phyloP scores from a whole-genome alignment of 345 rosid species.

The Salix suchowensis region DNA sequence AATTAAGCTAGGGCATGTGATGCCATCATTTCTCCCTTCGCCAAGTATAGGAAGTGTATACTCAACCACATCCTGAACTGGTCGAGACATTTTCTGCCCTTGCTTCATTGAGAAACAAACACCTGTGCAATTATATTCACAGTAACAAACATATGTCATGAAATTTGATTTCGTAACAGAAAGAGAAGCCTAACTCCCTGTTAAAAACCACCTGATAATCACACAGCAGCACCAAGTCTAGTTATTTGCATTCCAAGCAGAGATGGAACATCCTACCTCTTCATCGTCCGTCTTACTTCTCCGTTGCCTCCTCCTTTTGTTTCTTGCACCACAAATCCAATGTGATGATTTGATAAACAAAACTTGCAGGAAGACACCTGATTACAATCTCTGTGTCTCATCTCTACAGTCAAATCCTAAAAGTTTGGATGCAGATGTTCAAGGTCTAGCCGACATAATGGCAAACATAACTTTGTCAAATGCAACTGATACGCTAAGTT shows the following conservation, averaged over 20 bases:
- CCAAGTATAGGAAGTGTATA: too few species aligned
- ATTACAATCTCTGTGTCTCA: conserved; percentile 50
- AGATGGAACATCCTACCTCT: conserved; percentile 18
- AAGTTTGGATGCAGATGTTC: conserved; percentile 26
- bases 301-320: conserved; percentile 2
- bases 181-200: neutral
- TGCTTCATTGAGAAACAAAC: neutral
- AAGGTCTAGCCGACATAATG: conserved; percentile 42
- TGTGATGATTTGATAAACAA: conserved; percentile 39
- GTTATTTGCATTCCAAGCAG: neutral
- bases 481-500: conserved; percentile 48
- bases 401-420: conserved; percentile 32
- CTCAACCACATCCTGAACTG: too few species aligned
- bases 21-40: too few species aligned
- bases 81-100: neutral
- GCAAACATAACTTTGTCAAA: conserved; percentile 43
- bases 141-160: neutral
- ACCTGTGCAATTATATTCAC: neutral
- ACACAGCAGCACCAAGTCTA: too few species aligned
- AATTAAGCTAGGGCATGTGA: neutral
- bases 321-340: conserved; percentile 7
- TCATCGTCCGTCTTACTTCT: conserved; percentile 1
- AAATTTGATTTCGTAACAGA: neutral
- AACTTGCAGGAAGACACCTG: conserved; percentile 69
- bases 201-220: neutral